Evolutionary conservation across 2,329 filamentous ascomycete species (phyloP).

Genomic region (Colletotrichum sp.): DNA sequence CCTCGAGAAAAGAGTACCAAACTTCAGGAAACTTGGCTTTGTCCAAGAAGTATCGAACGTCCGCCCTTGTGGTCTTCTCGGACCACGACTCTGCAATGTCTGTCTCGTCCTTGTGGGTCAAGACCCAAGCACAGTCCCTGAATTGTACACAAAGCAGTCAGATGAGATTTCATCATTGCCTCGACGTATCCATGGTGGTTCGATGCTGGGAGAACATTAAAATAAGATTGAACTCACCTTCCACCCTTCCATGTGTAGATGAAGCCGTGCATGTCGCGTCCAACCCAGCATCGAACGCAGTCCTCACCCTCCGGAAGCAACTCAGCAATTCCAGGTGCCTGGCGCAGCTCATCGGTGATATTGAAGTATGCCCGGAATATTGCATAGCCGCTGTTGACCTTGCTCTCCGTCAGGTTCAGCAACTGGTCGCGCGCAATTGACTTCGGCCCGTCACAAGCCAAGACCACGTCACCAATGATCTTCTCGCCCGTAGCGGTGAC

Average conservation of each 20-base stretch:
- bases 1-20: background rate
- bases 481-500: background rate
- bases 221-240: background rate
- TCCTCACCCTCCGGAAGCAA: background rate
- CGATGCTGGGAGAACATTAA: background rate
- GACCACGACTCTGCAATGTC: background rate
- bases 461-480: background rate
- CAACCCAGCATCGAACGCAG: background rate
- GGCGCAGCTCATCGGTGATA: background rate
- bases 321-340: background rate
- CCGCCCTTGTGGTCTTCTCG: background rate
- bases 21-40: background rate
- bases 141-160: too few species aligned
- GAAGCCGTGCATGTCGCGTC: background rate
- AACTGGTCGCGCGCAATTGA: background rate
- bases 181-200: too few species aligned
- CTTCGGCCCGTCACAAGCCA: background rate
- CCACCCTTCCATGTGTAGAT: background rate
- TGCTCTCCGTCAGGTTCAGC: background rate
- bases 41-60: background rate
- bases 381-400: background rate
- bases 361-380: background rate
- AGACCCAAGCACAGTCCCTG: background rate
- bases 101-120: background rate
- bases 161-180: too few species aligned